These are phyloP conservation scores for Magnaporthales sp. DNA, from an alignment of 2,329 filamentous ascomycete genomes.

Conservation along the genomic window DNA sequence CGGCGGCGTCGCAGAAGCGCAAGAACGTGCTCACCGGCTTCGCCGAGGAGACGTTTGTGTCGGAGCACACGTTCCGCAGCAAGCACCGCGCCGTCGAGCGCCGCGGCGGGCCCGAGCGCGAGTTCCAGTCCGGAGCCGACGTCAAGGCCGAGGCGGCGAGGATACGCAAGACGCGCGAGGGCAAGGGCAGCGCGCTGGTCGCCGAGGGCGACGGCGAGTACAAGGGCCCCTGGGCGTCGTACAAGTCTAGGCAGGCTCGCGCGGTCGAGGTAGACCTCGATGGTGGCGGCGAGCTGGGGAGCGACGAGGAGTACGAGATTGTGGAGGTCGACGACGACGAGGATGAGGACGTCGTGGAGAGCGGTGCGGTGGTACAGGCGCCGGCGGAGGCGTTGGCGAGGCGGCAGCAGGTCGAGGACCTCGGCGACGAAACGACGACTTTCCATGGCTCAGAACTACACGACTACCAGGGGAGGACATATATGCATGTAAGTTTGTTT, in stretches of 20 bases:
- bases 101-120: constrained; percentile 46
- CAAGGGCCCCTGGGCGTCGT: constrained; percentile 89
- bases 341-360: constrained; percentile 59
- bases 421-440: constrained; percentile 69
- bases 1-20: constrained; percentile 46
- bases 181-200: constrained; percentile 74
- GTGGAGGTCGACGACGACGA: constrained; percentile 67
- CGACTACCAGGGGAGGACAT: constrained; percentile 93
- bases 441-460: constrained; percentile 78
- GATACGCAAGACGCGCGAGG: constrained; percentile 68
- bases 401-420: constrained; percentile 48
- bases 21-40: constrained; percentile 80
- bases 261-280: constrained; percentile 61
- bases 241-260: constrained; percentile 37
- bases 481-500: constrained; percentile 25
- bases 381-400: constrained; percentile 44
- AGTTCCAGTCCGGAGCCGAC: constrained; percentile 43
- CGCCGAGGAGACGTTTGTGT: constrained; percentile 81
- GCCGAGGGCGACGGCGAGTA: constrained; percentile 85
- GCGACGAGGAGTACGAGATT: constrained; percentile 70
- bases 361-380: constrained; percentile 51
- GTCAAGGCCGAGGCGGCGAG: constrained; percentile 64
- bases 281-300: constrained; percentile 66
- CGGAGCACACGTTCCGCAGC: constrained; percentile 80
- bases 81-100: constrained; percentile 80